Evolutionary conservation across 176 grass and related monocot species (phyloP), one percentile per base, ranked within the genome.

Genomic region (Aegilops sharonensis): DNA sequence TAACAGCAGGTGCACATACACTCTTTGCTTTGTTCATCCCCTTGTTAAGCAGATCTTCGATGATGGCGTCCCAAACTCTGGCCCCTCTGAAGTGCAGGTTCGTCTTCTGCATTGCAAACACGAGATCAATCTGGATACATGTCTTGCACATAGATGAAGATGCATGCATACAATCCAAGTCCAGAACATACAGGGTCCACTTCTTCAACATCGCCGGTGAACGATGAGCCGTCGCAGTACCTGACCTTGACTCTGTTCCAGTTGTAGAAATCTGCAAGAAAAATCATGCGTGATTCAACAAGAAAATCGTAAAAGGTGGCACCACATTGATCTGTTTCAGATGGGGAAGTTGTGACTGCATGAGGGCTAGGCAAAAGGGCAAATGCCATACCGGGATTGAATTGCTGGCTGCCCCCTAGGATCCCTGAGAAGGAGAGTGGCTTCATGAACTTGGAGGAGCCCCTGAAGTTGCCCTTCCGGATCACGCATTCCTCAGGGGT

Each of bases 211-310:
- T 97, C 94, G 37, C 94, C 94, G 42, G 92, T 94, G 84, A 94
- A 97, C 32, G 94, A 97, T 43, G 92, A 92, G 48, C 94, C 94
- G 36, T 97, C 94, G 64, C 94, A 97, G 18, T 97, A 97, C 45
- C 89, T 93, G 87, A 97, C 68, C 79, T 97, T 97, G 39, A 94
- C 85, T 72, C 86, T 94, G 60, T 97, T 97, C 92, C 94, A 97
- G 63, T 94, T 97, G 64, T 90, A 94, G 76, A 97, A 97, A 87
- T 94, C 94, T 97, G 88, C 9, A 73, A 31, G 40, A n/a, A 32
- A 84, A 34, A 27, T 7, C 74, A 56, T 62, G 25, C 5, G 45
- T 32, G 9, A 30, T 14, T 13, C 6, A 35, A 34, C 13, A 84
- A 42, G 56, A 64, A 32, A 84, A 31, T 32, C 13, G 5, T 30